phyloP scores from a whole-genome alignment of 495 filamentous ascomycete genomes.

The Aspergillus asperescens region DNA sequence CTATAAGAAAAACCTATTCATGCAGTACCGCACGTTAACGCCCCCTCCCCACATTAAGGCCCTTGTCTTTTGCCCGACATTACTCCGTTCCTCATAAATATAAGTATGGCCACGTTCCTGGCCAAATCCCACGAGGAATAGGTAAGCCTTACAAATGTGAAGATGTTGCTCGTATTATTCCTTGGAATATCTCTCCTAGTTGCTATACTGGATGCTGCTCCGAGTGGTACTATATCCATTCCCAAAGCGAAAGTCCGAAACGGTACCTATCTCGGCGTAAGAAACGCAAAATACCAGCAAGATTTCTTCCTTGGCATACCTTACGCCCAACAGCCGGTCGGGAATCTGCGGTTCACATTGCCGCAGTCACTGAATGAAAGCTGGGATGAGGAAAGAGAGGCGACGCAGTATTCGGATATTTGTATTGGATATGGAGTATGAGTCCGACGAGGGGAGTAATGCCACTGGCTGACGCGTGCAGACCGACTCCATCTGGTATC shows the following conservation, averaged over 20 bases:
- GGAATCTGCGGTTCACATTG: constrained; percentile 43
- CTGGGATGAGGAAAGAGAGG: constrained; percentile 34
- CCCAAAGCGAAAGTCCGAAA: constrained; percentile 26
- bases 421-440: constrained; percentile 45
- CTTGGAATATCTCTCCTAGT: no score
- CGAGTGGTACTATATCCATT: not conserved
- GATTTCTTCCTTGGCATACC: constrained; percentile 54
- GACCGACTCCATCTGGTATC: constrained; percentile 44
- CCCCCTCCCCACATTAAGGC: no score
- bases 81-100: no score
- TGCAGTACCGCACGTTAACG: no score
- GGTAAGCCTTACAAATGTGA: no score
- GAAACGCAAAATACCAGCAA: constrained; percentile 39
- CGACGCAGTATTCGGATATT: constrained; percentile 46
- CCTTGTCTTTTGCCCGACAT: no score
- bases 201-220: constrained; percentile 5
- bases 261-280: constrained; percentile 41
- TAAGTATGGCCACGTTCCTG: no score
- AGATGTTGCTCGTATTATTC: no score
- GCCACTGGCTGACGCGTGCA: constrained; percentile 14
- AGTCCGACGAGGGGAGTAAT: not conserved
- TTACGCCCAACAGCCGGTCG: constrained; percentile 48
- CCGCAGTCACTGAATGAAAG: constrained; percentile 43
- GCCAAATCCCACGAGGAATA: no score
- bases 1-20: no score